Conservation (phyloP, 73 alveolate genomes). For the Tetrahymena thermophila region DNA sequence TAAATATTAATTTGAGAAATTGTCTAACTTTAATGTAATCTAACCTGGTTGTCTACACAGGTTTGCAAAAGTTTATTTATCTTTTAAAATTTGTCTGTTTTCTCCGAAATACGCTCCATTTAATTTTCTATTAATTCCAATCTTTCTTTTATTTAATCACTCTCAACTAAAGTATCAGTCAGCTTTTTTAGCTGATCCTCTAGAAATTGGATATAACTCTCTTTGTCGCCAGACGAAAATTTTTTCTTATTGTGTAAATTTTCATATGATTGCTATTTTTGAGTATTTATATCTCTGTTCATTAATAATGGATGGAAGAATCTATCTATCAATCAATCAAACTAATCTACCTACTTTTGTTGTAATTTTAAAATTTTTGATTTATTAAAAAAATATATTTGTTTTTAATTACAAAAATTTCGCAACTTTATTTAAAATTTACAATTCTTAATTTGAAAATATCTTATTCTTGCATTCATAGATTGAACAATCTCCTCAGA, state of each 20-base stretch:
- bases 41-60: background rate
- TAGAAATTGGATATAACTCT: background rate
- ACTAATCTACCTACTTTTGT: background rate
- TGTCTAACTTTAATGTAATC: background rate
- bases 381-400: too few species aligned
- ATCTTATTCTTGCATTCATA: background rate
- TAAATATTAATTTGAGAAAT: background rate
- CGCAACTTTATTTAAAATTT: background rate
- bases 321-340: too few species aligned
- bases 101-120: background rate
- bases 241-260: background rate
- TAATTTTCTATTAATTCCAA: background rate
- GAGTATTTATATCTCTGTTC: background rate
- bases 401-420: background rate
- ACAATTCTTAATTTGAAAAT: background rate
- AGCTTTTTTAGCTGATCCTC: background rate
- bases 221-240: background rate
- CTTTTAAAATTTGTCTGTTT: background rate
- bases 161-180: background rate
- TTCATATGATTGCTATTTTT: background rate
- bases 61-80: background rate
- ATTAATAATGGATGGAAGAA: background rate
- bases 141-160: background rate
- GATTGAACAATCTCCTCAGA: background rate
- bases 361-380: background rate